phyloP scores from a whole-genome alignment of 2,329 filamentous ascomycete species.

The Coniella vitis region DNA sequence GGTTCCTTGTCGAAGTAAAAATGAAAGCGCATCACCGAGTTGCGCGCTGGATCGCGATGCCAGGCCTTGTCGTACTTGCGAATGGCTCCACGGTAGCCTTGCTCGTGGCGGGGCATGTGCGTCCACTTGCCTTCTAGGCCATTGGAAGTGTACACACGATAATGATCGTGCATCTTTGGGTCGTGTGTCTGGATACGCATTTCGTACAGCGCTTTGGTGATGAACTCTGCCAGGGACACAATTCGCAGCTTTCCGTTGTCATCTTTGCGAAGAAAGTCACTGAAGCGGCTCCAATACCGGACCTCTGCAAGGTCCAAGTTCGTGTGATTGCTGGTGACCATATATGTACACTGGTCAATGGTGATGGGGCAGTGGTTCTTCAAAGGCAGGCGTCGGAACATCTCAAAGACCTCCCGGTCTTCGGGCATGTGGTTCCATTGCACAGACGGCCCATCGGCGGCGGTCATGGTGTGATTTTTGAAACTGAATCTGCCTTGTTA shows the following conservation, averaged over 20 bases:
- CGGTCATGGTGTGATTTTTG: neutral
- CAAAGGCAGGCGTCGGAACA: neutral
- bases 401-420: neutral
- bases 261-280: neutral
- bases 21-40: neutral
- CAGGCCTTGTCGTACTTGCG: neutral
- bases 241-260: neutral
- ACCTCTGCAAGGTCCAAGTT: neutral
- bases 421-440: neutral
- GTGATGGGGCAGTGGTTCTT: neutral
- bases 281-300: neutral
- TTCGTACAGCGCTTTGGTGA: neutral
- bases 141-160: neutral
- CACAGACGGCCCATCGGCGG: neutral
- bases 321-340: neutral
- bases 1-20: neutral
- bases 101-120: neutral
- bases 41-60: neutral
- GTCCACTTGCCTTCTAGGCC: neutral
- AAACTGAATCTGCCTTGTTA: neutral
- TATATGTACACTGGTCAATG: neutral
- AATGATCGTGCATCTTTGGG: neutral
- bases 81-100: neutral
- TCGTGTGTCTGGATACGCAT: neutral
- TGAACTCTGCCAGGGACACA: neutral